A percentile compares a stretch with the other conserved stretches of the same genome.
phyloP scores from a whole-genome alignment of 2,329 filamentous ascomycete genomes.

The Ophiostoma perfectum region DNA sequence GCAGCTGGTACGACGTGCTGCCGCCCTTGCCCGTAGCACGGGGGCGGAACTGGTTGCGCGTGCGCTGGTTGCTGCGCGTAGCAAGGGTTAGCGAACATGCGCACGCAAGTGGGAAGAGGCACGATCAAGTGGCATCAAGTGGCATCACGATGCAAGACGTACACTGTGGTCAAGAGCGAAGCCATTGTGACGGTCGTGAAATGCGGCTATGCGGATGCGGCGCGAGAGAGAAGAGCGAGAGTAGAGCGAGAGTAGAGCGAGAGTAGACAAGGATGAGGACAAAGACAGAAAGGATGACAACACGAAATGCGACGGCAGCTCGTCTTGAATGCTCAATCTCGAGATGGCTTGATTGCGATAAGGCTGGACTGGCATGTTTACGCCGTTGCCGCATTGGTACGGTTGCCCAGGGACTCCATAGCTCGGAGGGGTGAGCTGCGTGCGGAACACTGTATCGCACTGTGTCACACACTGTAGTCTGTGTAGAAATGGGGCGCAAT shows the following conservation, averaged over 20 bases:
- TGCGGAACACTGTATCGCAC: neutral
- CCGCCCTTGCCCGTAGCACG: slow-evolving; percentile 80
- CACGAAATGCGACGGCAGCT: neutral
- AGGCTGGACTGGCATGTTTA: slow-evolving; percentile 24
- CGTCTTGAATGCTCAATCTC: neutral
- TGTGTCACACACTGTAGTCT: neutral
- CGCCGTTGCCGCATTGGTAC: slow-evolving; percentile 25
- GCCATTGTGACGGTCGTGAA: slow-evolving; percentile 23
- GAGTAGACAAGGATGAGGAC: neutral
- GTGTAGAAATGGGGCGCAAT: neutral
- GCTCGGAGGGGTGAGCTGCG: neutral
- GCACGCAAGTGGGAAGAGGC: neutral
- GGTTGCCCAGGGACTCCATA: slow-evolving; percentile 25
- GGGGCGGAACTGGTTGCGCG: slow-evolving; percentile 85
- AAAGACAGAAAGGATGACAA: neutral
- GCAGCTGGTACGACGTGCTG: slow-evolving; percentile 79
- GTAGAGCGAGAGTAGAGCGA: too few species aligned
- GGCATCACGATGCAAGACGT: slow-evolving; percentile 14
- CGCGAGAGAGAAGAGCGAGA: neutral
- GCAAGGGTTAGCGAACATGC: neutral
- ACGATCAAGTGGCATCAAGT: neutral
- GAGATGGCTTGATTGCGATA: neutral
- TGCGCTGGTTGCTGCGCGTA: slow-evolving; percentile 67
- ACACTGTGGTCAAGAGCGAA: slow-evolving; percentile 33
- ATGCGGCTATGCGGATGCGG: neutral